Base-by-base conservation (phyloP, 768 basidiomycete genomes). In the Calvatia gigantea region DNA sequence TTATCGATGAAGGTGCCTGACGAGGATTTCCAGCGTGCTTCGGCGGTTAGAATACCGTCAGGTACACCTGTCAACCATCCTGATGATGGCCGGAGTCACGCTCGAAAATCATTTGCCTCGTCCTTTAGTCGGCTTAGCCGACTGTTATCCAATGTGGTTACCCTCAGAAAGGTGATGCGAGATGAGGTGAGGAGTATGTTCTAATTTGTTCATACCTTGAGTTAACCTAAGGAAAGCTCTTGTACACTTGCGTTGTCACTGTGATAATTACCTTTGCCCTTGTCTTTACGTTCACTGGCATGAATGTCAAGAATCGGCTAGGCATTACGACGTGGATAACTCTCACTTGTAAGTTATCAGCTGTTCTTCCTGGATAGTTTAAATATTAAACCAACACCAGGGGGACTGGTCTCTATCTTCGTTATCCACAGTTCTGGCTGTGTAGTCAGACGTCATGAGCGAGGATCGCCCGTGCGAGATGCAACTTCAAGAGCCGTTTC, bases 361-460 rank as follows among this genome's bases (percentile, higher is more conserved):
- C 14, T 41, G 17, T 42, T 21, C 25, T 15, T 23, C 15, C 37
- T 6, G 15, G 60, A 38, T 54, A 28, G 56, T 28, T 51, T n/a
- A 12, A 38, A 28, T 51, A 7, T 61, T 61, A 41, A 57, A 39
- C 50, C 41, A 41, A 37, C 38, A 32, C 2, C 61, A 85, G 84
- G 82, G 84, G 72, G 75, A 15, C 64, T 84, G 11, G 75, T 84
- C 15, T 84, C 84, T 0, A 47, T 81, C 12, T 69, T 84, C 32
- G 75, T 77, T 12, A 79, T 86, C 58, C 80, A 84, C 59, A 84
- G 81, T 65, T 84, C 83, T 59, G 72, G 77, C 39, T 75, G 81
- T 19, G 84, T 85, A 6, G 75, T 85, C 17, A 75, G 73, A 28
- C 75, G 85, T n/a, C 82, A 85, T 59, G 84, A 87, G 64, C 69